A percentile compares a stretch with the other conserved stretches of the same genome.
phyloP scores from a whole-genome alignment of 805 yeast species.

The Sugiyamaella smithiae region DNA sequence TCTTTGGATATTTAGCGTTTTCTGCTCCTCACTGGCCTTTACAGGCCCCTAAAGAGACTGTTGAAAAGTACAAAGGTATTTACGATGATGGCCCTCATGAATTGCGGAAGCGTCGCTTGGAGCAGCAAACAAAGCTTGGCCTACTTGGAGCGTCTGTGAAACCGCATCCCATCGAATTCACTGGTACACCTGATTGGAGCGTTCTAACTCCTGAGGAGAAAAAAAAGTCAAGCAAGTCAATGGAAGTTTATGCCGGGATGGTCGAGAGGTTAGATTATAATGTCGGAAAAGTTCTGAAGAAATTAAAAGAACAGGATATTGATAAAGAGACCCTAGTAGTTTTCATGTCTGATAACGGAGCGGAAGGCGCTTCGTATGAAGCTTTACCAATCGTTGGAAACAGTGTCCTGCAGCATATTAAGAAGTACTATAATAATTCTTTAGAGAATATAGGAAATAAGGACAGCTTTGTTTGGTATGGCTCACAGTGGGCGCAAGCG shows the following conservation, averaged over 20 bases:
- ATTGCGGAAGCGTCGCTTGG: constrained; percentile 41
- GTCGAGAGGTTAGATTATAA: constrained; percentile 53
- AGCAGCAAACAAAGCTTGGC: constrained; percentile 44
- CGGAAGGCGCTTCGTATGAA: constrained; percentile 57
- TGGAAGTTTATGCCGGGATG: constrained; percentile 65
- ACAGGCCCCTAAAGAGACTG: constrained; percentile 52
- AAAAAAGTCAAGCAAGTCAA: constrained; percentile 41
- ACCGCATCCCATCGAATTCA: constrained; percentile 33
- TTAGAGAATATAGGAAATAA: constrained; percentile 47
- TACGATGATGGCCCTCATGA: constrained; percentile 50
- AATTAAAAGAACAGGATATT: constrained; percentile 43
- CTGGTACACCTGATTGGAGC: constrained; percentile 42
- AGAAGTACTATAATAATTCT: constrained; percentile 41
- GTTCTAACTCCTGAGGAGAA: constrained; percentile 41
- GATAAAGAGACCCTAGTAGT: constrained; percentile 54
- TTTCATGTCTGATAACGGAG: constrained; percentile 64
- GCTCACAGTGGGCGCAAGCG: constrained; percentile 62
- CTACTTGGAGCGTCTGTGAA: constrained; percentile 39
- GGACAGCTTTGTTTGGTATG: constrained; percentile 50
- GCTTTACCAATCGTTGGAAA: constrained; percentile 45
- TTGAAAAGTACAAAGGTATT: constrained; percentile 47
- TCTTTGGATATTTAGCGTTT: constrained; percentile 52
- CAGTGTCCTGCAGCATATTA: constrained; percentile 22
- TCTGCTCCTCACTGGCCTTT: constrained; percentile 70
- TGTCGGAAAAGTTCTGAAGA: constrained; percentile 48